Percentiles rank a stretch among this genome's conserved stretches.
These are phyloP conservation scores for Daldinia childiae DNA, from an alignment of 495 filamentous ascomycete genomes.

Conservation along the genomic window DNA sequence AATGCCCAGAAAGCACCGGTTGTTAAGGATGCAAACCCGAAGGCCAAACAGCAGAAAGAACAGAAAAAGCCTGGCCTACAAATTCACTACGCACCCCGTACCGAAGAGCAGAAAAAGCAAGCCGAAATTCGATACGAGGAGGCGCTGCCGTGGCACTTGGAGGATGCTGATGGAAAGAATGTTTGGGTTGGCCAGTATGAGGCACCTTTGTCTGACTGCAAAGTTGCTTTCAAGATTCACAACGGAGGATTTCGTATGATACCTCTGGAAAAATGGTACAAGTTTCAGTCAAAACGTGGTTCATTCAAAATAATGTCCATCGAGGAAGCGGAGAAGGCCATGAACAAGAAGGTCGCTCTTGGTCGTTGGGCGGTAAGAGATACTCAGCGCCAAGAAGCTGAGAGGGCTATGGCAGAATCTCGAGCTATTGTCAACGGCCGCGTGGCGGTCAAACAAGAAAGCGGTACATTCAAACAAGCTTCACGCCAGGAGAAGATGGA, in stretches of 20 bases:
- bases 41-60: slow-evolving; percentile 73
- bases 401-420: slow-evolving; percentile 59
- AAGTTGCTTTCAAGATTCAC: slow-evolving; percentile 77
- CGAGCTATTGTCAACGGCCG: slow-evolving; percentile 55
- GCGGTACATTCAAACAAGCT: slow-evolving; percentile 59
- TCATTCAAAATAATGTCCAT: slow-evolving; percentile 81
- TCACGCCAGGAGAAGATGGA: slow-evolving; percentile 63
- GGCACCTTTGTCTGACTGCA: slow-evolving; percentile 78
- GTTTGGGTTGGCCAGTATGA: slow-evolving; percentile 93
- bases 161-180: slow-evolving; percentile 94
- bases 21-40: slow-evolving; percentile 58
- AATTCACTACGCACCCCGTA: slow-evolving; percentile 55
- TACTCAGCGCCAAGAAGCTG: slow-evolving; percentile 62
- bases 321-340: slow-evolving; percentile 84
- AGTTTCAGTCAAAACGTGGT: slow-evolving; percentile 78
- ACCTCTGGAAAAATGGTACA: slow-evolving; percentile 94
- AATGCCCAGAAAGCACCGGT: slow-evolving; percentile 87
- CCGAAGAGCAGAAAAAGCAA: slow-evolving; percentile 79
- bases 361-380: slow-evolving; percentile 82
- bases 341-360: slow-evolving; percentile 74
- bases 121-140: slow-evolving; percentile 91
- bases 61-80: slow-evolving; percentile 73
- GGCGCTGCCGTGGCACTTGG: slow-evolving; percentile 92
- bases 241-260: slow-evolving; percentile 79
- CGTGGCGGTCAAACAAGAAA: slow-evolving; percentile 62